Base-by-base conservation (phyloP, 2,329 filamentous ascomycete species). In the Fusarium aywerte region DNA sequence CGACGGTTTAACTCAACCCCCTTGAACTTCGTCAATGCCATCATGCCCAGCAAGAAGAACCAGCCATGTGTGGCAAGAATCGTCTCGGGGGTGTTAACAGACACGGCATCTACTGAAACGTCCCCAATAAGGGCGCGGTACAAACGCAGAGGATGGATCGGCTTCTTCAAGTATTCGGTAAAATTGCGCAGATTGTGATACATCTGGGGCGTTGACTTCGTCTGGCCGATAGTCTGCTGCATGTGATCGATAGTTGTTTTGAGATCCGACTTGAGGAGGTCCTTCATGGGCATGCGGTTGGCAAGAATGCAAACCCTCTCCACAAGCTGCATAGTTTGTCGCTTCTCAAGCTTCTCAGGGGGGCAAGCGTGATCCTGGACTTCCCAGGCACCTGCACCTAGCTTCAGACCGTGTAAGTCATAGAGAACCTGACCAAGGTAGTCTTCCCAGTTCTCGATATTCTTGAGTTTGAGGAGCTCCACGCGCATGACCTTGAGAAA, bases 231-330 rank as follows among this genome's bases (percentile, higher is more conserved):
- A 7, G 92, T 90, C 69, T 92, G 89, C 76, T 98, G 94, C 79
- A 99, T 92, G 70, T 94, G 93, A 60, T 99, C 96, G 59, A 99
- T 96, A 0, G 93, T 93, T 16, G 85, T 88, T 76, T 95, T 96
- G 53, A 99, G 83, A 56, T 98, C 93, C 16, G 93, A 96, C 76
- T 97, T 98, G 16, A 93, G 87, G 18, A 98, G 81, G 68, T 98
- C 96, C 73, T 95, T 97, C 81, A 97, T 91, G 21, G 92, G 90
- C 83, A 97, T 90, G 63, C 91, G 89, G 48, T 90, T 90, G 3
- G 92, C 92, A 58, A 97, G 88, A 33, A 87, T 83, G 74, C 96
- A 90, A 35, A 98, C 87, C 73, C 94, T 92, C 64, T 97, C 92
- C 12, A 97, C 88, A 45, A 97, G 85, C 66, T 91, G 89, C 73